These are phyloP conservation scores for Cyberlindnera sargentensis DNA, from an alignment of 805 yeast species.

Conservation along the genomic window DNA sequence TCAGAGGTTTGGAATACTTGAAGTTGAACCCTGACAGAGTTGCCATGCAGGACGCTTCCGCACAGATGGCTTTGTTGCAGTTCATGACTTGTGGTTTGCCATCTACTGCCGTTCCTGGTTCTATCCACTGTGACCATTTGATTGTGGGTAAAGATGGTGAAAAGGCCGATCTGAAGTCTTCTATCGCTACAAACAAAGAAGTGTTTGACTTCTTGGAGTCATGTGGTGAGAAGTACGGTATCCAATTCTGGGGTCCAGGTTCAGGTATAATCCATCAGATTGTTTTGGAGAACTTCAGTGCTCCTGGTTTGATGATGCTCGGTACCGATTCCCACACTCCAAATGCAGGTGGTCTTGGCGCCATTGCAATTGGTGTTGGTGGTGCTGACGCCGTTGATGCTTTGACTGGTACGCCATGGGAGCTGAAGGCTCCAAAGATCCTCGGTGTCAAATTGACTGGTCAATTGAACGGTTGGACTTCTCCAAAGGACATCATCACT, in stretches of 20 bases:
- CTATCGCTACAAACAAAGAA: slow-evolving; percentile 83
- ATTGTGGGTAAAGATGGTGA: slow-evolving; percentile 97
- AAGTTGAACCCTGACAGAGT: slow-evolving; percentile 96
- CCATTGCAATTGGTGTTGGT: slow-evolving; percentile 98
- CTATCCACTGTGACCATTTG: slow-evolving; percentile 97
- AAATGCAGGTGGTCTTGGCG: slow-evolving; percentile 98
- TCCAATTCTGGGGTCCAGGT: slow-evolving; percentile 99
- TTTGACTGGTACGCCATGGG: slow-evolving; percentile 97
- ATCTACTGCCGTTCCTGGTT: slow-evolving; percentile 84
- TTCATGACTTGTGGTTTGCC: slow-evolving; percentile 96
- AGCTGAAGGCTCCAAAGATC: slow-evolving; percentile 92
- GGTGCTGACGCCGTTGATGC: slow-evolving; percentile 99
- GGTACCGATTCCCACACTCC: slow-evolving; percentile 99
- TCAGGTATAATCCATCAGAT: slow-evolving; percentile 98
- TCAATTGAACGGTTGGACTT: slow-evolving; percentile 82
- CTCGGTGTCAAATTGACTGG: slow-evolving; percentile 94
- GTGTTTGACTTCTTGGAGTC: slow-evolving; percentile 91
- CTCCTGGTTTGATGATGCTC: slow-evolving; percentile 94
- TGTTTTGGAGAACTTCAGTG: slow-evolving; percentile 92
- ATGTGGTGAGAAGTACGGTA: slow-evolving; percentile 92
- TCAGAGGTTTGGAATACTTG: slow-evolving; percentile 85
- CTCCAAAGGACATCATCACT: slow-evolving; percentile 96
- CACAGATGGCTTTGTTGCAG: slow-evolving; percentile 97
- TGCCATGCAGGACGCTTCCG: slow-evolving; percentile 99
- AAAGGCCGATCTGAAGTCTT: slow-evolving; percentile 68